These are phyloP conservation scores for Echinochloa phyllopogon DNA, from an alignment of 176 grass and related monocot species.

Conservation along the genomic window DNA sequence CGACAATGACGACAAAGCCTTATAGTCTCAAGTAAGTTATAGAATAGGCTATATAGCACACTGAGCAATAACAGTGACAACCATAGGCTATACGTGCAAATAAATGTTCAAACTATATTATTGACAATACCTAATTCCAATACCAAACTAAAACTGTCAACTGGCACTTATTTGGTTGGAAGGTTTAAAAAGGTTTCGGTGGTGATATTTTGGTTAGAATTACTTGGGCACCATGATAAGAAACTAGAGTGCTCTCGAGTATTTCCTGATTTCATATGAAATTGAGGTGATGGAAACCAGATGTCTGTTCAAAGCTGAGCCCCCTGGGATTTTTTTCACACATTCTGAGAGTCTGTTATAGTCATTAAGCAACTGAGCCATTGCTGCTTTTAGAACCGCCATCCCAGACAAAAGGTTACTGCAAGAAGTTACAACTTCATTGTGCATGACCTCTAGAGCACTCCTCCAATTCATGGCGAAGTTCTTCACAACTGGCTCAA, in stretches of 20 bases:
- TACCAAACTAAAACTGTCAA: slow-evolving; percentile 1
- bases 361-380: slow-evolving; percentile 86
- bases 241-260: slow-evolving; percentile 75
- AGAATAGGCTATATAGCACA: background rate
- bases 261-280: slow-evolving; percentile 95
- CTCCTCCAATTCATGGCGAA: slow-evolving; percentile 77
- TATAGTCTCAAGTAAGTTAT: background rate
- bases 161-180: slow-evolving; percentile 4
- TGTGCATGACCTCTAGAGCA: slow-evolving; percentile 84
- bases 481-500: slow-evolving; percentile 76
- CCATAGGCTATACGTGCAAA: background rate
- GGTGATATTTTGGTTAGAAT: background rate
- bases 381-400: slow-evolving; percentile 79
- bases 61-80: background rate
- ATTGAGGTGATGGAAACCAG: slow-evolving; percentile 87
- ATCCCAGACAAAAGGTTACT: slow-evolving; percentile 90
- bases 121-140: background rate
- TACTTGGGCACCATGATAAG: slow-evolving; percentile 11
- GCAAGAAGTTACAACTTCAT: slow-evolving; percentile 88
- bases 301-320: slow-evolving; percentile 67
- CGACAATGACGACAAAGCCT: background rate
- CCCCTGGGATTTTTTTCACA: slow-evolving; percentile 77
- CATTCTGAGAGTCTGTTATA: slow-evolving; percentile 85
- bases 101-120: background rate
- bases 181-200: background rate